phyloP scores from a whole-genome alignment of 2,329 filamentous ascomycete species.

The Trichoderma arundinaceum region DNA sequence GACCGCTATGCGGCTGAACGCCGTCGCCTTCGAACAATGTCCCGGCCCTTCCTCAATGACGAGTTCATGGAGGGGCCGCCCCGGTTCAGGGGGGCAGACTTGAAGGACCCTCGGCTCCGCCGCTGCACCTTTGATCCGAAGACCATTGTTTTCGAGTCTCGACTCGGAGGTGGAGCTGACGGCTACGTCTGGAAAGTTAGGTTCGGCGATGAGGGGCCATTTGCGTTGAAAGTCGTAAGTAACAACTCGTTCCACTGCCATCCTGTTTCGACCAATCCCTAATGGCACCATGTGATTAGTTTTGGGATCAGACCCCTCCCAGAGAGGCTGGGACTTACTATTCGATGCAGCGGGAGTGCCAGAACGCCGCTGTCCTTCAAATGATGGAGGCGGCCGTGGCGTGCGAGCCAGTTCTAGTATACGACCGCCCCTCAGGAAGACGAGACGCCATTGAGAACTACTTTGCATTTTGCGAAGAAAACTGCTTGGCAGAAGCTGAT shows the following conservation, averaged over 20 bases:
- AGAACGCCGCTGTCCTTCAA: slow-evolving; percentile 30
- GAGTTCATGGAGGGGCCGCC: slow-evolving; percentile 2
- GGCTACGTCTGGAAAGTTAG: slow-evolving; percentile 31
- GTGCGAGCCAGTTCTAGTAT: slow-evolving; percentile 14
- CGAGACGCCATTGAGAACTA: slow-evolving; percentile 5
- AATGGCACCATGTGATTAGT: background rate
- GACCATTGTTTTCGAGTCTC: slow-evolving; percentile 11
- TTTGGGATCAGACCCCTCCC: slow-evolving; percentile 28
- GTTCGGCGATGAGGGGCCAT: slow-evolving; percentile 22
- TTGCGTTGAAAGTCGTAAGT: slow-evolving; percentile 29
- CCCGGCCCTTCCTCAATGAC: slow-evolving; percentile 1
- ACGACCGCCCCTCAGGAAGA: background rate
- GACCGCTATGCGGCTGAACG: slow-evolving; percentile 6
- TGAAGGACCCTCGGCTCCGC: slow-evolving; percentile 19
- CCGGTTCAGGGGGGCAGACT: slow-evolving; percentile 5
- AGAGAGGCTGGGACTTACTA: slow-evolving; percentile 13
- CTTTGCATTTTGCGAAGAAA: slow-evolving; percentile 7
- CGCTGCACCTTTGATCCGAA: slow-evolving; percentile 17
- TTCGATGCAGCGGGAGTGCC: slow-evolving; percentile 30
- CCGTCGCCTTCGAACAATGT: background rate
- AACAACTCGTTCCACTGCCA: background rate
- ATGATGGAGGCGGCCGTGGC: slow-evolving; percentile 26
- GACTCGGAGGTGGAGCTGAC: slow-evolving; percentile 26
- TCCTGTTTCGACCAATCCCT: background rate
- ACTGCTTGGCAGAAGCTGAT: background rate